phyloP scores from a whole-genome alignment of 1,139 yeast species.

The Kodamaea ohmeri region DNA sequence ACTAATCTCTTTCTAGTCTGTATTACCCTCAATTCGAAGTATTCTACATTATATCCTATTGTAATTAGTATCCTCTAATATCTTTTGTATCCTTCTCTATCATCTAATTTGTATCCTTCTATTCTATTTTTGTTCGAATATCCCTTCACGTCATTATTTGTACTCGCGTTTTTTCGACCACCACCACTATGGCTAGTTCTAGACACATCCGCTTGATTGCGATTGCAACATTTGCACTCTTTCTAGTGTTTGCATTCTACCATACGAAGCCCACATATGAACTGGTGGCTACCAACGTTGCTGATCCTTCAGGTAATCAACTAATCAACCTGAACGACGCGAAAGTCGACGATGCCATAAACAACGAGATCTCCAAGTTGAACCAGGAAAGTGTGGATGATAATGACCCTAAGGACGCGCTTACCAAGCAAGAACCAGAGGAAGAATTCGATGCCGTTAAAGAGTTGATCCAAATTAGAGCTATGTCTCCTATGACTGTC shows the following conservation, averaged over 20 bases:
- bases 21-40: too few species aligned
- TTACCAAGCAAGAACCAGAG: constrained; percentile 8
- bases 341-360: constrained; percentile 40
- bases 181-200: constrained; percentile 16
- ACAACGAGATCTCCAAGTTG: constrained; percentile 35
- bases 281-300: constrained; percentile 6
- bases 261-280: constrained; percentile 10
- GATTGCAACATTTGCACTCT: constrained; percentile 16
- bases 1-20: too few species aligned
- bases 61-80: too few species aligned
- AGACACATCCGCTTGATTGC: constrained; percentile 22
- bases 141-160: not conserved
- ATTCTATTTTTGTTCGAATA: not conserved
- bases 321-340: constrained; percentile 36
- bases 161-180: not conserved
- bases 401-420: constrained; percentile 8
- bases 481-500: constrained; percentile 65
- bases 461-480: constrained; percentile 57
- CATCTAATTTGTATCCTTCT: not conserved
- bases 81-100: too few species aligned
- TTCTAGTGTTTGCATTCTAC: constrained; percentile 18
- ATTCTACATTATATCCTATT: too few species aligned
- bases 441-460: constrained; percentile 53
- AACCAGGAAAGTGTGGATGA: constrained; percentile 12
- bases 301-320: constrained; percentile 10